Evolutionary conservation across 345 rosid genomes (phyloP).

Genomic region (Populus nigra): DNA sequence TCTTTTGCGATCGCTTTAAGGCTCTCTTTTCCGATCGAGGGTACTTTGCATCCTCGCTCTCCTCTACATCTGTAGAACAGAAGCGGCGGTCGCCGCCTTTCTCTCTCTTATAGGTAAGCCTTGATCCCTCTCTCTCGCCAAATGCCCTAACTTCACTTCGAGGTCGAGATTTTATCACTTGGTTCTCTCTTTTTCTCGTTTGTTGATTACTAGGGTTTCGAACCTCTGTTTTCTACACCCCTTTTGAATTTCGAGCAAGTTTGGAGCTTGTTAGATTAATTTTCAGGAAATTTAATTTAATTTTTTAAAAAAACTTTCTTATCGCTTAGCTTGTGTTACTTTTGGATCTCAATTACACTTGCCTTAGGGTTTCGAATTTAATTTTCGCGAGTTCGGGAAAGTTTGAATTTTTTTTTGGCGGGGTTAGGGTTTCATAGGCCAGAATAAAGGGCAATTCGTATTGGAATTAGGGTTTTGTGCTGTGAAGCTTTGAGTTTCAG

Average conservation of each 20-base stretch:
- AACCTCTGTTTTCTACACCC: background rate
- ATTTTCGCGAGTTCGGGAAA: background rate
- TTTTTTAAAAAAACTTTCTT: background rate
- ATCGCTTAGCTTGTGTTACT: slow-evolving; percentile 5
- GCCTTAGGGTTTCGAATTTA: slow-evolving; percentile 14
- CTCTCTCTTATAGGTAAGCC: slow-evolving; percentile 31
- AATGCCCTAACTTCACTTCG: slow-evolving; percentile 4
- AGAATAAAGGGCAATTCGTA: background rate
- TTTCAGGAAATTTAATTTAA: background rate
- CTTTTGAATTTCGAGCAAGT: background rate
- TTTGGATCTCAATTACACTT: slow-evolving; percentile 14
- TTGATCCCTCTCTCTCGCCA: background rate
- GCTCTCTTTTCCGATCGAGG: background rate
- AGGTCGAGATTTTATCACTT: background rate
- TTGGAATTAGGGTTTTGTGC: slow-evolving; percentile 31
- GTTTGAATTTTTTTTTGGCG: background rate
- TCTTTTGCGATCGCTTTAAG: background rate
- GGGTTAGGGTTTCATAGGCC: background rate
- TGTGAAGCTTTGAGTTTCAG: background rate
- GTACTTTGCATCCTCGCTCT: background rate
- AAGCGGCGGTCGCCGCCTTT: background rate
- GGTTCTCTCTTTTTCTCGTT: background rate
- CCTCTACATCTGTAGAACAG: background rate
- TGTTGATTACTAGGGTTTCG: slow-evolving; percentile 12
- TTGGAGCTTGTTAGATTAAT: background rate